Conservation (phyloP, 495 filamentous ascomycete species). For the Penicillium paradoxum region DNA sequence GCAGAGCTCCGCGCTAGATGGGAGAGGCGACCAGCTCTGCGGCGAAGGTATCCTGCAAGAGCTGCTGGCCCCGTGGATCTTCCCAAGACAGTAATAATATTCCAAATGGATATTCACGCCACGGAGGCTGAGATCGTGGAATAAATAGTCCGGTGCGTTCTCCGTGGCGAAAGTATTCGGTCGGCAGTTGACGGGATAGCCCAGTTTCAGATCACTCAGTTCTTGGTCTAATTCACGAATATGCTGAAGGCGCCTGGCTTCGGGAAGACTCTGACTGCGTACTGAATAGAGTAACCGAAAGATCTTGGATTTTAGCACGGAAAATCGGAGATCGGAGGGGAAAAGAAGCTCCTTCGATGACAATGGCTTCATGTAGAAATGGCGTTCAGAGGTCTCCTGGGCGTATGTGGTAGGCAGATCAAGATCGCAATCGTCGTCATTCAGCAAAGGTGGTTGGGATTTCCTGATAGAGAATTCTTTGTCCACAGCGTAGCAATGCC, state of each 20-base stretch:
- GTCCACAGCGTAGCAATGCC: slow-evolving; percentile 33
- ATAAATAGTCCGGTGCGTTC: slow-evolving; percentile 17
- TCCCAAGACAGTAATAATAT: slow-evolving; percentile 26
- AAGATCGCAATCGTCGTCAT: slow-evolving; percentile 30
- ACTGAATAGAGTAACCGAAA: slow-evolving; percentile 22
- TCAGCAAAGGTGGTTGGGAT: slow-evolving; percentile 23
- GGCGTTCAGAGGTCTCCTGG: slow-evolving; percentile 14
- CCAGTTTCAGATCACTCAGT: slow-evolving; percentile 18
- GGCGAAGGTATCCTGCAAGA: slow-evolving; percentile 1
- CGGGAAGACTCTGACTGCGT: slow-evolving; percentile 8
- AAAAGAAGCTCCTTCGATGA: slow-evolving; percentile 23
- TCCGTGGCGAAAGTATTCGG: slow-evolving; percentile 22
- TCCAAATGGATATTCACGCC: slow-evolving; percentile 28
- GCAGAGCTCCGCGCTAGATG: slow-evolving; percentile 25
- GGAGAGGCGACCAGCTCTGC: slow-evolving; percentile 5
- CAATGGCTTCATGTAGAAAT: slow-evolving; percentile 18
- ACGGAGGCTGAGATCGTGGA: slow-evolving; percentile 28
- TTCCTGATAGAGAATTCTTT: slow-evolving; percentile 30
- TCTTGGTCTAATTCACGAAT: slow-evolving; percentile 28
- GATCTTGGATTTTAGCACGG: slow-evolving; percentile 29
- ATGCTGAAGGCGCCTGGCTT: slow-evolving; percentile 19
- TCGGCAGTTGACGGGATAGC: slow-evolving; percentile 15
- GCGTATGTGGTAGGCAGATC: slow-evolving; percentile 24
- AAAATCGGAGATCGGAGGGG: slow-evolving; percentile 27
- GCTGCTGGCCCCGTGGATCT: slow-evolving; percentile 24